Base-by-base conservation (phyloP, 768 basidiomycete genomes). In the Auriscalpium orientale region DNA sequence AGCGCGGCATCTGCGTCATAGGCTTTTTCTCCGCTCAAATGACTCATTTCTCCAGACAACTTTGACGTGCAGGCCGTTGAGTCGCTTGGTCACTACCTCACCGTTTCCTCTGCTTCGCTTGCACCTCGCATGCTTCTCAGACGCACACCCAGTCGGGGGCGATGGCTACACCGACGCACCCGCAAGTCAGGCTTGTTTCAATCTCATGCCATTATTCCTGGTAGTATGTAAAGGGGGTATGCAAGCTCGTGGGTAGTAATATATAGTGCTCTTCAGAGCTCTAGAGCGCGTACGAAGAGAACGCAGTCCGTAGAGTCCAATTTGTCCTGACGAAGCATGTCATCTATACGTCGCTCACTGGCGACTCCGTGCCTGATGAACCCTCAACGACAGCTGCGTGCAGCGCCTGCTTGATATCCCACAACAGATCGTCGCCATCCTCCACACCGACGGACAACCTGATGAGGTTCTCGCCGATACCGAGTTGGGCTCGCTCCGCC, bases 381-480 rank as follows among this genome's bases (percentile, higher is more conserved):
- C 28, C 28, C 28, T 56, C 61, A 11, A 20, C 55, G 4, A 65
- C 60, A 2, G 78, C 81, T 15, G 64, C 68, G 58, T 78, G 74
- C 53, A 93, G 68, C 11, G 88, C 90, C 63, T 79, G 77, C 63
- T 81, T 71, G 11, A 94, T 70, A 72, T 93, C 91, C 38, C 69
- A 71, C 10, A 94, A 71, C 48, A 98, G 66, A 72, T 98, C 95
- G 20, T 88, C 86, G 13, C 67, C 75, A 51, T 98, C 95, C 71
- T 98, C 95, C 13, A 95, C 79, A 2, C 95, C 95, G 1, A 95
- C 89, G 37, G 84, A 87, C 60, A 98, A 68, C 16, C 95, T 75
- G 3, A 97, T 74, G 56, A 95, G 68, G 58, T 86, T 81, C 18
- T 85, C 85, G 5, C 81, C 82, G 58, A 98, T 91, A 1, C 95